phyloP scores from a whole-genome alignment of 2,329 filamentous ascomycete species.

The Penicillium sp. region DNA sequence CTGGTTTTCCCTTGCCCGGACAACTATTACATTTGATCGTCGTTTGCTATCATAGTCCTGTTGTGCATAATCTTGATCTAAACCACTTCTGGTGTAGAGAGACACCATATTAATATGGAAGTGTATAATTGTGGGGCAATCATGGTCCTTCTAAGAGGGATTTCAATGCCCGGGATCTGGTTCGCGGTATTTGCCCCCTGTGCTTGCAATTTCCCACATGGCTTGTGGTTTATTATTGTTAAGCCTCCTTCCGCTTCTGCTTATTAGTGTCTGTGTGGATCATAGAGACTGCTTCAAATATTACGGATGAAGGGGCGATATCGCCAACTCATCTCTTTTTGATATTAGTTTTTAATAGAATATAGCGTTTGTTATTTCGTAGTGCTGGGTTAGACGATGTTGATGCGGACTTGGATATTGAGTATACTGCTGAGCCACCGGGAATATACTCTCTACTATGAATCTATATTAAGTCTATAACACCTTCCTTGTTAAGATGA shows the following conservation, averaged over 20 bases:
- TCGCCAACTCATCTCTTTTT: background rate
- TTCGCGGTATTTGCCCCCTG: background rate
- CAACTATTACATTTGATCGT: background rate
- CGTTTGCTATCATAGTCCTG: background rate
- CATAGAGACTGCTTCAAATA: background rate
- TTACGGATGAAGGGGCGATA: background rate
- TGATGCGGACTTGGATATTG: background rate
- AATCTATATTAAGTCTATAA: background rate
- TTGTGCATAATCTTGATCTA: constrained; percentile 1
- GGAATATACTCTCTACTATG: background rate
- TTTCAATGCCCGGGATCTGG: background rate
- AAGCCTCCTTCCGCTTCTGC: background rate
- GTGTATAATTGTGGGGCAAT: background rate
- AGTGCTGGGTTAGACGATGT: background rate
- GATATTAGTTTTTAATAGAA: background rate
- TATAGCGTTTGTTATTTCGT: background rate
- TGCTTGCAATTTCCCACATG: background rate
- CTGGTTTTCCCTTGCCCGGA: background rate
- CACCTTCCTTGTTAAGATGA: background rate
- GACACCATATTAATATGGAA: background rate
- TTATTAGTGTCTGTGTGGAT: background rate
- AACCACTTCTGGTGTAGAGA: background rate
- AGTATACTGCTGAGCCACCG: background rate
- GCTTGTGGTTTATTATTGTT: background rate
- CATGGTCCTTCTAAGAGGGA: background rate